These are phyloP conservation scores for Vitis hybrid DNA, from an alignment of 177 flowering plant species.

Conservation along the genomic window DNA sequence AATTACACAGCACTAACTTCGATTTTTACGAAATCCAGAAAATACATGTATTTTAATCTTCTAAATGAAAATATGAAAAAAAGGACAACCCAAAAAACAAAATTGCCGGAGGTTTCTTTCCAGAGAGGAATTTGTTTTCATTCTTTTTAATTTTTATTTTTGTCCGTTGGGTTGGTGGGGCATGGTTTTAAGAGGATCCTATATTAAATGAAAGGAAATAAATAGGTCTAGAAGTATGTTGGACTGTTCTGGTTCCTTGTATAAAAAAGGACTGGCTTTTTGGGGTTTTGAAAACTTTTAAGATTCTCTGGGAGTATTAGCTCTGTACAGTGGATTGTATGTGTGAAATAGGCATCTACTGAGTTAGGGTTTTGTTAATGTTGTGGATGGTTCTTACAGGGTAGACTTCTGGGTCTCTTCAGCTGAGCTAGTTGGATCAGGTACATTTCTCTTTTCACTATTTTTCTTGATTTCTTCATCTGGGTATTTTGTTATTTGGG, in stretches of 20 bases:
- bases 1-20: too few relatives aligned
- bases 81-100: too few relatives aligned
- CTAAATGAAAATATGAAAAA: too few relatives aligned
- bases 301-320: not conserved
- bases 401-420: not conserved
- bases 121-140: too few relatives aligned
- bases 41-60: too few relatives aligned
- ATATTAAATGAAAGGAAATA: not conserved
- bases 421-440: slow-evolving; percentile 12
- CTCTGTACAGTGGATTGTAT: too few relatives aligned
- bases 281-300: not conserved
- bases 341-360: too few relatives aligned
- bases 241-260: not conserved
- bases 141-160: too few relatives aligned
- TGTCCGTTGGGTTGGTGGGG: not conserved
- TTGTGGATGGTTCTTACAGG: not conserved
- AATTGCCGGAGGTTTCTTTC: too few relatives aligned
- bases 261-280: not conserved
- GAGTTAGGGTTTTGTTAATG: not conserved
- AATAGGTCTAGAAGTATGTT: not conserved
- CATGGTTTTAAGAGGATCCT: not conserved
- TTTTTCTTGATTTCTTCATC: not conserved
- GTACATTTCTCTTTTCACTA: slow-evolving; percentile 2
- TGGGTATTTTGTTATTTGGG: not conserved
- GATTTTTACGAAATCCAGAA: too few relatives aligned